A percentile compares a stretch with the other conserved stretches of the same genome.
These are phyloP conservation scores for Pyrenochaeta sp. DNA, from an alignment of 2,329 filamentous ascomycete genomes.

Conservation along the genomic window DNA sequence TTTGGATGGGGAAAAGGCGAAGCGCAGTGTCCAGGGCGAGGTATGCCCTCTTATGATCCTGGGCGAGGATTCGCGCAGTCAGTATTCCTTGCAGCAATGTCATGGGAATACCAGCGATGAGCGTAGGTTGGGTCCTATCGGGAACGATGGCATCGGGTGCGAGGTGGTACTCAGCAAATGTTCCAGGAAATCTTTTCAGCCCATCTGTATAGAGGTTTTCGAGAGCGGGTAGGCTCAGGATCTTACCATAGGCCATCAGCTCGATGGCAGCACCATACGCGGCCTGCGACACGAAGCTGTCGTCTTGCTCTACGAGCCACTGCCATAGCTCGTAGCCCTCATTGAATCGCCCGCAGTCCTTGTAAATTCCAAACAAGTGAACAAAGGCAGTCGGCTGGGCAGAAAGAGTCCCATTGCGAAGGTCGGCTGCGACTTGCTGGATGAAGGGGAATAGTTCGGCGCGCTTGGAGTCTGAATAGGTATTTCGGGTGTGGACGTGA, in stretches of 20 bases:
- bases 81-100: conserved; percentile 58
- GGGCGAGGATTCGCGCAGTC: conserved; percentile 54
- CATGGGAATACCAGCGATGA: conserved; percentile 49
- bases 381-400: conserved; percentile 51
- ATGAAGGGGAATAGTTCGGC: conserved; percentile 38
- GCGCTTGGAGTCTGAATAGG: conserved; percentile 5
- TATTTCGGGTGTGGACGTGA: conserved; percentile 43
- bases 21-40: conserved; percentile 58
- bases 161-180: conserved; percentile 57
- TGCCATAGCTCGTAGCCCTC: conserved; percentile 55
- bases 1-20: conserved; percentile 54
- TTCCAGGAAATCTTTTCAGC: conserved; percentile 56
- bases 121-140: conserved; percentile 47
- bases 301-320: conserved; percentile 55
- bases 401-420: conserved; percentile 43
- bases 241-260: conserved; percentile 52
- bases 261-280: conserved; percentile 61
- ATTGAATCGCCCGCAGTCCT: conserved; percentile 52
- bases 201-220: conserved; percentile 56
- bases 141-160: conserved; percentile 56
- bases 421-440: conserved; percentile 50
- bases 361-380: conserved; percentile 58
- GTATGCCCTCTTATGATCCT: conserved; percentile 58
- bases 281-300: conserved; percentile 49
- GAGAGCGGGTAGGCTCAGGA: conserved; percentile 49